These are phyloP conservation scores for Zalaria obscura DNA, from an alignment of 2,329 filamentous ascomycete species.

Conservation along the genomic window DNA sequence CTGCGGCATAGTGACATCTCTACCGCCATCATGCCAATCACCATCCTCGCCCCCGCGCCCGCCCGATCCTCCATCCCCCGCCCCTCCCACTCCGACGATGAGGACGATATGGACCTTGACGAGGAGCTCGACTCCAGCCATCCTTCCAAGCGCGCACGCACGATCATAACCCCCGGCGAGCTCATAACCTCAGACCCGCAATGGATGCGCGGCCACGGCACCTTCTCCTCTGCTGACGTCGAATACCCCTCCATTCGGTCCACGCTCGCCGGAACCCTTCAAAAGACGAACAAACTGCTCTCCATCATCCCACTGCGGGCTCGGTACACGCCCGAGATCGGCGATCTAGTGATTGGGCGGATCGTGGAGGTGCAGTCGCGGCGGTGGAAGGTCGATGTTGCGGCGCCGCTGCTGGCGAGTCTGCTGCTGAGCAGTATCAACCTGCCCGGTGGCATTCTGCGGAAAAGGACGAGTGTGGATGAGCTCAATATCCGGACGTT, in stretches of 20 bases:
- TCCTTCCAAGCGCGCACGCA: conserved; percentile 25
- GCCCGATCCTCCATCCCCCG: conserved; percentile 14
- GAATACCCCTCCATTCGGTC: conserved; percentile 58
- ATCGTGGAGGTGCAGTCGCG: conserved; percentile 90
- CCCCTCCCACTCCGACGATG: conserved; percentile 15
- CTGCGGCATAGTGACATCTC: too few species aligned
- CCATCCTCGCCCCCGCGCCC: conserved; percentile 40
- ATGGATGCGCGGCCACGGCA: conserved; percentile 97
- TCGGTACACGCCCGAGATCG: conserved; percentile 89
- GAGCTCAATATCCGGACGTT: conserved; percentile 96
- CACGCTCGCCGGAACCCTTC: conserved; percentile 78
- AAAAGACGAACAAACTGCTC: conserved; percentile 92
- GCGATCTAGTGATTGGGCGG: conserved; percentile 84
- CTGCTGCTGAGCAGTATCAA: conserved; percentile 86
- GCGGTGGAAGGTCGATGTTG: conserved; percentile 91
- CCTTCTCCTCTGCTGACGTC: conserved; percentile 46
- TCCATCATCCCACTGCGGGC: conserved; percentile 82
- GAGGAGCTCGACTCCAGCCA: conserved; percentile 32
- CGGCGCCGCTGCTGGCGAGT: conserved; percentile 70
- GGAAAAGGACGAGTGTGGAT: conserved; percentile 85
- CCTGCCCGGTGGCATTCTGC: conserved; percentile 79
- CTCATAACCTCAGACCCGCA: conserved; percentile 81
- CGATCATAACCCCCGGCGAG: conserved; percentile 78
- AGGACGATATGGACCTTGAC: conserved; percentile 31
- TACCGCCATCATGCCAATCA: conserved; percentile 38